phyloP scores from a whole-genome alignment of 768 basidiomycete species.

The Trametes maxima region DNA sequence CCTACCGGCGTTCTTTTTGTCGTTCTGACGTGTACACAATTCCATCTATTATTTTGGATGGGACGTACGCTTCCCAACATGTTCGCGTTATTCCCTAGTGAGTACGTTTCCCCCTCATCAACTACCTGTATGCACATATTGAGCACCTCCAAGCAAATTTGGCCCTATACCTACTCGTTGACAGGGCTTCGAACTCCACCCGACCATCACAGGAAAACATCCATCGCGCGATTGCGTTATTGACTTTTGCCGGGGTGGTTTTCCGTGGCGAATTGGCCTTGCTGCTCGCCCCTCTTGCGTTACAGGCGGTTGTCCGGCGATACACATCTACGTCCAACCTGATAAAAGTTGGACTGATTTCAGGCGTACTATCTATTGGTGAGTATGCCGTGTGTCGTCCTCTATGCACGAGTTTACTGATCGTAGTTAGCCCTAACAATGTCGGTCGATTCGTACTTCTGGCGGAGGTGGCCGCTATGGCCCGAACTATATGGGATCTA shows the following conservation, averaged over 20 bases:
- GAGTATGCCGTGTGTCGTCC: slow-evolving; percentile 14
- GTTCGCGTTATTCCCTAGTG: slow-evolving; percentile 83
- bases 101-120: slow-evolving; percentile 4
- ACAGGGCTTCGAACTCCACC: slow-evolving; percentile 43
- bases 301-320: slow-evolving; percentile 52
- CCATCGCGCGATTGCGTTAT: slow-evolving; percentile 51
- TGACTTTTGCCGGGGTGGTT: slow-evolving; percentile 69
- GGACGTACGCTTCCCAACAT: slow-evolving; percentile 94
- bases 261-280: slow-evolving; percentile 80
- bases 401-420: not conserved
- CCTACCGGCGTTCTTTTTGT: slow-evolving; percentile 59
- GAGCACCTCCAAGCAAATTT: slow-evolving; percentile 53
- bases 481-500: slow-evolving; percentile 79
- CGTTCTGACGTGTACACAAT: slow-evolving; percentile 78
- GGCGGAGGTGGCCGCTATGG: slow-evolving; percentile 75
- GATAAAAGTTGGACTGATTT: slow-evolving; percentile 51
- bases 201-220: slow-evolving; percentile 40
- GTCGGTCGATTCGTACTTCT: slow-evolving; percentile 83
- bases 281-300: slow-evolving; percentile 60
- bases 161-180: slow-evolving; percentile 51
- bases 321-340: slow-evolving; percentile 47
- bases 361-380: slow-evolving; percentile 58
- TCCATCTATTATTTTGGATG: slow-evolving; percentile 93
- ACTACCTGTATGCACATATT: not conserved
- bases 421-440: slow-evolving; percentile 55